Evolutionary conservation across 2,329 filamentous ascomycete genomes (phyloP).

Genomic region (Calonectria hawksworthii): DNA sequence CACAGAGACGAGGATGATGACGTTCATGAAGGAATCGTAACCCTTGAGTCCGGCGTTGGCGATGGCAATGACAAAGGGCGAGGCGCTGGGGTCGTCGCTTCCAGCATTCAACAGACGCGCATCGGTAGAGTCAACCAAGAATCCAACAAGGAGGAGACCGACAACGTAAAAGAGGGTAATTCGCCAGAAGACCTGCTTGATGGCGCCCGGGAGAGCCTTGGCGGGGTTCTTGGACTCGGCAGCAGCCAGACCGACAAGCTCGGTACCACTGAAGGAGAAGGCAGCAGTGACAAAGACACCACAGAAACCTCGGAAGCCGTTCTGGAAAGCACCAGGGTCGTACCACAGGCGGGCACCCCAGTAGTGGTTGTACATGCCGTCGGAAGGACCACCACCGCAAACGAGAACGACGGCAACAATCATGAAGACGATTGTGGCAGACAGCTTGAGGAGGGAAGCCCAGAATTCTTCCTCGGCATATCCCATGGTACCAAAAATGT

Average conservation of each 20-base stretch:
- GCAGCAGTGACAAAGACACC: constrained; percentile 74
- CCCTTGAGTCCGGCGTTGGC: constrained; percentile 66
- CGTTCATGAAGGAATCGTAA: constrained; percentile 71
- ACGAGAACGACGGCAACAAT: constrained; percentile 72
- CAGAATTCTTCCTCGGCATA: constrained; percentile 74
- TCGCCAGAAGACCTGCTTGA: constrained; percentile 82
- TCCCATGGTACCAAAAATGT: constrained; percentile 69
- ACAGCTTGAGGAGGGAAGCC: constrained; percentile 69
- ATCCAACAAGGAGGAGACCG: constrained; percentile 65
- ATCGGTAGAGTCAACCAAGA: constrained; percentile 63
- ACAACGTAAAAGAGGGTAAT: constrained; percentile 70
- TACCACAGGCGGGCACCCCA: constrained; percentile 66
- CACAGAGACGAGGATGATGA: constrained; percentile 70
- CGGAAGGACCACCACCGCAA: constrained; percentile 70
- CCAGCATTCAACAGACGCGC: constrained; percentile 63
- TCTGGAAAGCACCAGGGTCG: constrained; percentile 71
- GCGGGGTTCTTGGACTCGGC: constrained; percentile 79
- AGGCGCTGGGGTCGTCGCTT: constrained; percentile 51
- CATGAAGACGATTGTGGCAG: constrained; percentile 74
- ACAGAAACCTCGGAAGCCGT: constrained; percentile 83
- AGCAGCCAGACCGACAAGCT: constrained; percentile 81
- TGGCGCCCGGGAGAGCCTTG: constrained; percentile 82
- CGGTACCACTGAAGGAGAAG: constrained; percentile 80
- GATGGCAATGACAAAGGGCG: constrained; percentile 71
- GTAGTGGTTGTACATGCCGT: constrained; percentile 60